Percentiles rank a stretch among this genome's conserved stretches.
These are phyloP conservation scores for Pseudocercospora crystallina DNA, from an alignment of 2,329 filamentous ascomycete species.

Conservation along the genomic window DNA sequence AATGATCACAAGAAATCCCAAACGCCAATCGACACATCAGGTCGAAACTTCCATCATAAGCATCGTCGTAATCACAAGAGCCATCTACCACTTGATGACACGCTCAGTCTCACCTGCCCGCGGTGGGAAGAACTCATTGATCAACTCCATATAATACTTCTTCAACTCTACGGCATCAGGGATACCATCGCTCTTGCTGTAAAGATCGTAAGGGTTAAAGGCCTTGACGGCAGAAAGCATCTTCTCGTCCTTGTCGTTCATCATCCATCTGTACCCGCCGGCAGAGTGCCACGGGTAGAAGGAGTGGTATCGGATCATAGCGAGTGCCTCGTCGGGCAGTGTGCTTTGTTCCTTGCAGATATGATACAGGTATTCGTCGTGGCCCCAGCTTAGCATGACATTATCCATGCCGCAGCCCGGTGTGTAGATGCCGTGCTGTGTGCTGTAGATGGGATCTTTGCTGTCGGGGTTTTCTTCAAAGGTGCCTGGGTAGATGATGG, in stretches of 20 bases:
- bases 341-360: constrained; percentile 79
- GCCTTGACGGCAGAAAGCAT: constrained; percentile 80
- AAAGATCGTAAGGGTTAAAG: constrained; percentile 89
- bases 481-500: constrained; percentile 77
- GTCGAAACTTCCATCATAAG: too few species aligned
- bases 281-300: constrained; percentile 91
- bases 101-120: constrained; percentile 41
- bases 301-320: constrained; percentile 90
- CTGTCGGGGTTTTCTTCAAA: constrained; percentile 76
- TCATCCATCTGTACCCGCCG: constrained; percentile 77
- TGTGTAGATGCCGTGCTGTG: constrained; percentile 76
- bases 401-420: constrained; percentile 80
- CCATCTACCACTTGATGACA: constrained; percentile 64
- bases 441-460: constrained; percentile 69
- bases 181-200: constrained; percentile 84
- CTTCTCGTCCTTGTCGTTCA: constrained; percentile 76
- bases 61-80: background rate
- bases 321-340: constrained; percentile 77
- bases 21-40: too few species aligned
- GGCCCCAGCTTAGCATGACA: constrained; percentile 86
- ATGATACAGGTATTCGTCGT: constrained; percentile 85
- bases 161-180: constrained; percentile 76
- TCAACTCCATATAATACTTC: constrained; percentile 72
- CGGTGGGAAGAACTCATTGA: constrained; percentile 62
- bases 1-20: too few species aligned